Evolutionary conservation across 345 rosid genomes (phyloP).

Genomic region (Eutrema japonicum): DNA sequence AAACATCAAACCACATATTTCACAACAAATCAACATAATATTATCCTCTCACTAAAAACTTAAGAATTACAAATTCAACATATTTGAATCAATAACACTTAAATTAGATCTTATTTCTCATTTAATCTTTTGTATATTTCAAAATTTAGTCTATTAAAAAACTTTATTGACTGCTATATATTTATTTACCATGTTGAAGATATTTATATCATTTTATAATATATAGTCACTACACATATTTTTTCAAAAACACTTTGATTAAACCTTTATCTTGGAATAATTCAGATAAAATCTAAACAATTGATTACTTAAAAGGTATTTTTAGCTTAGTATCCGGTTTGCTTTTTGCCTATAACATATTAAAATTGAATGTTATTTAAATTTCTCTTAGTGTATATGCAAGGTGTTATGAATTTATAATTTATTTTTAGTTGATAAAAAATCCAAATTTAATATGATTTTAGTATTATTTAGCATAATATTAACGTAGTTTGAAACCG

Average conservation of each 20-base stretch:
- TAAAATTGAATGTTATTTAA: background rate
- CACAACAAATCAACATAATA: too few species aligned
- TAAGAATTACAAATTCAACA: too few species aligned
- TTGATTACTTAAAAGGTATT: background rate
- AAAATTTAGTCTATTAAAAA: background rate
- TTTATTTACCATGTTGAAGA: background rate
- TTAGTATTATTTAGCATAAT: background rate
- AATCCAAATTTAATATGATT: background rate
- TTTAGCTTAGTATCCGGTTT: background rate
- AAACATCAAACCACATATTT: too few species aligned
- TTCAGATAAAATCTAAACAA: background rate
- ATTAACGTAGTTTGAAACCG: background rate
- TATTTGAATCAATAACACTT: too few species aligned
- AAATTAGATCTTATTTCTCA: too few species aligned
- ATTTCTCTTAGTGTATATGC: background rate
- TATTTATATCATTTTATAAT: background rate
- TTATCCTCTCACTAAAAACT: too few species aligned
- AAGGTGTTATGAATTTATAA: background rate
- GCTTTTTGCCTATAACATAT: background rate
- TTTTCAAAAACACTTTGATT: background rate
- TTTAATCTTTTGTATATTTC: too few species aligned
- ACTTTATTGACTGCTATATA: constrained; percentile 11
- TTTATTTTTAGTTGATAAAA: too few species aligned
- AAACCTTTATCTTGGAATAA: background rate
- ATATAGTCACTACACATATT: background rate